A percentile compares a stretch with the other conserved stretches of the same genome.
Conservation (phyloP, 2,329 filamentous ascomycete species). For the Botryotinia narcissicola region DNA sequence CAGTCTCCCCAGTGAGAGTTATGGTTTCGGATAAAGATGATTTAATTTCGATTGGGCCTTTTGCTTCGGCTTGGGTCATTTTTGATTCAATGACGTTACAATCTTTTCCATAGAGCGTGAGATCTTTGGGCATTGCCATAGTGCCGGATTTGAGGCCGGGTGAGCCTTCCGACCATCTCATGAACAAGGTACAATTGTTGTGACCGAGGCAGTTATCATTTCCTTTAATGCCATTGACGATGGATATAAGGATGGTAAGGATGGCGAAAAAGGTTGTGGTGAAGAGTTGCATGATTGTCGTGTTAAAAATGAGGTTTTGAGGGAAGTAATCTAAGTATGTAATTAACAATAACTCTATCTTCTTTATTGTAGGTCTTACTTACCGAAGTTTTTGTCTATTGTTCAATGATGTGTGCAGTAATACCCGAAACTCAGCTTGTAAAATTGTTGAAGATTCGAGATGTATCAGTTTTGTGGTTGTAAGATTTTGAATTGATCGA, state of each 20-base stretch:
- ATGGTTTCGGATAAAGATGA: background rate
- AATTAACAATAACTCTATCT: background rate
- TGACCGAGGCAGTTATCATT: background rate
- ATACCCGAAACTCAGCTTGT: background rate
- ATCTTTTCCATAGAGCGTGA: background rate
- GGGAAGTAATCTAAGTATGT: background rate
- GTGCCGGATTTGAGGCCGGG: background rate
- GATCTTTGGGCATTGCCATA: background rate
- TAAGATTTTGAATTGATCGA: background rate
- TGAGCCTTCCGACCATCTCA: background rate
- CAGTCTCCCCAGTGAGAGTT: background rate
- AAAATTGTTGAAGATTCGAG: background rate
- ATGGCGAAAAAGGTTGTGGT: background rate
- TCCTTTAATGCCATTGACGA: background rate
- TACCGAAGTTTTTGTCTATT: background rate
- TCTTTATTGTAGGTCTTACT: background rate
- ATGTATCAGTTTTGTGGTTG: background rate
- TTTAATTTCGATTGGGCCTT: background rate
- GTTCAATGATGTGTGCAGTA: background rate
- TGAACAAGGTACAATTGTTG: background rate
- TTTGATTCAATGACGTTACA: background rate
- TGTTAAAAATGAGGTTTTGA: no score
- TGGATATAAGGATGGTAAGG: background rate
- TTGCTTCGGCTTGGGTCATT: background rate
- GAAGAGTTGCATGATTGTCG: background rate